These are phyloP conservation scores for Neofusicoccum sp. DNA, from an alignment of 2,329 filamentous ascomycete genomes.

Conservation along the genomic window DNA sequence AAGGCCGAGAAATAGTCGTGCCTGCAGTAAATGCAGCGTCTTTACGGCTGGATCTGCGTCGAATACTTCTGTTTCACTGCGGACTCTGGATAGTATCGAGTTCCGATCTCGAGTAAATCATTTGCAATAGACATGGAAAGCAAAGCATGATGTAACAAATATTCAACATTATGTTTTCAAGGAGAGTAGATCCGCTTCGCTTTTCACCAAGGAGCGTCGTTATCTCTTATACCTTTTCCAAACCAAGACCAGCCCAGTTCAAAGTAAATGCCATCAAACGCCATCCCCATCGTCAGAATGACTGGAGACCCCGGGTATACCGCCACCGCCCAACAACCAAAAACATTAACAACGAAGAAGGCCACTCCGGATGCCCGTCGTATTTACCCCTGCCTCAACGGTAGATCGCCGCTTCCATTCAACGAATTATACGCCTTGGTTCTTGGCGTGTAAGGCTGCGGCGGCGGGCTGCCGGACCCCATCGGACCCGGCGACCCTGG, in stretches of 20 bases:
- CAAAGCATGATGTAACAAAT: background rate
- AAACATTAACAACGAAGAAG: background rate
- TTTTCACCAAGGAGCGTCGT: background rate
- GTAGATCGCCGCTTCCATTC: conserved; percentile 24
- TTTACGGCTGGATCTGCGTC: too few relatives aligned
- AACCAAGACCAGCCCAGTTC: background rate
- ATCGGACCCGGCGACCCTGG: background rate
- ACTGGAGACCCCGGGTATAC: conserved; percentile 11
- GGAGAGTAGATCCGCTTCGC: conserved; percentile 1
- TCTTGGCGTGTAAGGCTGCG: conserved; percentile 33
- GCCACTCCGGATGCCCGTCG: background rate
- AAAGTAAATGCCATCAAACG: background rate
- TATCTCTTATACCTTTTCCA: background rate
- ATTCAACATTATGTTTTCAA: conserved; percentile 3
- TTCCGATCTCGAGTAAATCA: too few relatives aligned
- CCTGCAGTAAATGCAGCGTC: too few relatives aligned
- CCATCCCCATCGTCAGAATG: background rate
- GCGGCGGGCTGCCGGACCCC: background rate
- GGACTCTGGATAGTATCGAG: too few relatives aligned
- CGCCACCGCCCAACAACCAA: background rate
- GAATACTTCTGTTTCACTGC: too few relatives aligned
- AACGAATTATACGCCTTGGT: conserved; percentile 37
- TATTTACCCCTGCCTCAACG: conserved; percentile 8
- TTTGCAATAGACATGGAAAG: too few relatives aligned
- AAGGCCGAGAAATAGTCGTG: too few relatives aligned